A percentile compares a stretch with the other conserved stretches of the same genome.
Conservation (phyloP, 352 stramenopile genomes). For the Pythium plurisporium region DNA sequence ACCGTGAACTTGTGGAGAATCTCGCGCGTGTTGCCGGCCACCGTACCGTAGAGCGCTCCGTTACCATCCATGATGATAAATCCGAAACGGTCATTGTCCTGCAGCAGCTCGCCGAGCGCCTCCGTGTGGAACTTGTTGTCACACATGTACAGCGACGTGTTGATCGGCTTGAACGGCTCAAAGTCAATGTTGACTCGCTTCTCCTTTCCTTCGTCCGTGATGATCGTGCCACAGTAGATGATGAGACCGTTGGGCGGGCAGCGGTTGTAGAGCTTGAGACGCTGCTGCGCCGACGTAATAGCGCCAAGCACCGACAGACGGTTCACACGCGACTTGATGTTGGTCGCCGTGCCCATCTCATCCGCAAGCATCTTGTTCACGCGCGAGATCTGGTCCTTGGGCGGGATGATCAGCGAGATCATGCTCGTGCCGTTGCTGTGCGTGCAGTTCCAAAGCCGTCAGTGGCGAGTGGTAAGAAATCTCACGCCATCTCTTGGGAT, state of each 20-base stretch:
- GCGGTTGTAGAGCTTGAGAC: slow-evolving; percentile 98
- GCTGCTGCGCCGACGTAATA: slow-evolving; percentile 99
- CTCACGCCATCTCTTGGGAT: not conserved
- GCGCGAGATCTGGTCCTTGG: slow-evolving; percentile 97
- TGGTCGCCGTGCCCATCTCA: slow-evolving; percentile 99
- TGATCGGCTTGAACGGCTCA: slow-evolving; percentile 99
- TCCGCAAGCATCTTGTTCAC: slow-evolving; percentile 98
- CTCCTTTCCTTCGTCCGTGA: slow-evolving; percentile 99
- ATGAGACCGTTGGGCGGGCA: slow-evolving; percentile 97
- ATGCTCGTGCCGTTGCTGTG: slow-evolving; percentile 98
- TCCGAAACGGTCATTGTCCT: slow-evolving; percentile 99
- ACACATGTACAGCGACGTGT: slow-evolving; percentile 99
- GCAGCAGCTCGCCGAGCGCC: slow-evolving; percentile 96
- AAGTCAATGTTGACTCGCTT: slow-evolving; percentile 99
- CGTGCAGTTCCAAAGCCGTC: not conserved
- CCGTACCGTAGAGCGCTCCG: slow-evolving; percentile 96
- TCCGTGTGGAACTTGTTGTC: slow-evolving; percentile 99
- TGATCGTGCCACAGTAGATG: slow-evolving; percentile 99
- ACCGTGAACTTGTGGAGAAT: slow-evolving; percentile 96
- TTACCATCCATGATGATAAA: slow-evolving; percentile 99
- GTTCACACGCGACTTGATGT: slow-evolving; percentile 99
- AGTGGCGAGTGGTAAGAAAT: not conserved
- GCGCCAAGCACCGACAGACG: slow-evolving; percentile 96
- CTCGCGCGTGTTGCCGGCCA: slow-evolving; percentile 91
- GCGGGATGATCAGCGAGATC: slow-evolving; percentile 99